Base-by-base conservation (phyloP, 768 basidiomycete genomes). In the Dentipellis sp. region DNA sequence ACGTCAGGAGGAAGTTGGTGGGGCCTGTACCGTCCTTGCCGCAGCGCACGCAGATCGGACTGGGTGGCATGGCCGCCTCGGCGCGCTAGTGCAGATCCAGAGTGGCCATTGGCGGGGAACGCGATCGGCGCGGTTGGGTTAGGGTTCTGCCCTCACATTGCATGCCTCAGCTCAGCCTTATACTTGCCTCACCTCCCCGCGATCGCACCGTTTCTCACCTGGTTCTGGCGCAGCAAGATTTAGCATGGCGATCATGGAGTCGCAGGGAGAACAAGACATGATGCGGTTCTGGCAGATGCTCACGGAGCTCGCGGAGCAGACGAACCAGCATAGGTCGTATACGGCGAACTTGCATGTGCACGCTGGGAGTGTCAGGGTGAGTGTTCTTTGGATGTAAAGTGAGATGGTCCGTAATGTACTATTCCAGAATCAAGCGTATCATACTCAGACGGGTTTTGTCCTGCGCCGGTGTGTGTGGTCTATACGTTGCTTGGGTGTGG, bases 371-470 rank as follows among this genome's bases (percentile, higher is more conserved):
- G 80, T 93, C 62, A 97, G 95, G 80, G 93, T 91, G 47, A 29
- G 75, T 69, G 10, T n/a, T 45, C 48, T 16, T 39, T 42, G 45
- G 17, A 22, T 1, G 37, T 53, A 39, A 48, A 50, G 4, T 3
- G 40, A 42, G 4, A 3, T 8, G 2, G 3, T 29, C 6, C 6
- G 29, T 29, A 29, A 29, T 29, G 29, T 14, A 9, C 40, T 14
- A 9, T 42, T 42, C 4, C 68, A 94, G 91, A 81, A 78, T 12
- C 92, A 95, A 70, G 90, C 94, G 6, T 74, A 91, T 6, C 91
- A 97, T 69, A 81, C 88, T 17, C 89, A 94, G 61, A 89, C 91
- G 1, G 94, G 95, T 2, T 97, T 94, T 69, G 92, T 94, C 9
- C 71, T 98, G 42, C 79, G 94, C 58, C 79, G 86, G 87, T 86